These are phyloP conservation scores for Ceratocystis diversiconidia DNA, from an alignment of 2,329 filamentous ascomycete species.

Conservation along the genomic window DNA sequence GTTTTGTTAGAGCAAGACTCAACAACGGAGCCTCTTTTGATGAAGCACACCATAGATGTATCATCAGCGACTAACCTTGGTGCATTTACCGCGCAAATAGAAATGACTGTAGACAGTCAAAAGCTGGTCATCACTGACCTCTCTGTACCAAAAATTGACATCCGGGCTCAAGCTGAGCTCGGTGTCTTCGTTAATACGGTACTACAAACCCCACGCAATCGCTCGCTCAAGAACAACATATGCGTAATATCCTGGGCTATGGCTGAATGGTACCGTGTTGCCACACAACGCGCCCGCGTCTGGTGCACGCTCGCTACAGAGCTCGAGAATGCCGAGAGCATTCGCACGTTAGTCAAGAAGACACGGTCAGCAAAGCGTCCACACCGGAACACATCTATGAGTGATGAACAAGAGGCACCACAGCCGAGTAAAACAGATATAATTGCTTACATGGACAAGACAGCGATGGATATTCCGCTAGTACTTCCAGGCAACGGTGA, in stretches of 20 bases:
- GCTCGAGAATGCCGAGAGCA: slow-evolving; percentile 28
- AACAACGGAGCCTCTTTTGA: slow-evolving; percentile 28
- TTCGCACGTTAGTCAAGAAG: slow-evolving; percentile 24
- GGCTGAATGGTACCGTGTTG: slow-evolving; percentile 51
- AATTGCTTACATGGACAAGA: slow-evolving; percentile 13
- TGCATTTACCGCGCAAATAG: slow-evolving; percentile 41
- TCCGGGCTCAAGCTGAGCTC: slow-evolving; percentile 44
- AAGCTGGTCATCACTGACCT: slow-evolving; percentile 39
- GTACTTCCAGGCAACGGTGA: slow-evolving; percentile 23
- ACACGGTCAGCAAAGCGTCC: slow-evolving; percentile 23
- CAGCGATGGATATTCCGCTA: slow-evolving; percentile 23
- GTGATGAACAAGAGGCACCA: slow-evolving; percentile 10
- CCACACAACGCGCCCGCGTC: slow-evolving; percentile 44
- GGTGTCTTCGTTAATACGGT: slow-evolving; percentile 21
- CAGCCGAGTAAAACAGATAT: slow-evolving; percentile 9
- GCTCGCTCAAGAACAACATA: slow-evolving; percentile 41
- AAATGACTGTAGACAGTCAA: slow-evolving; percentile 44
- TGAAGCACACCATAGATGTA: slow-evolving; percentile 43
- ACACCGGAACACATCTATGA: slow-evolving; percentile 18
- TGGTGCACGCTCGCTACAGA: slow-evolving; percentile 43
- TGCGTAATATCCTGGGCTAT: slow-evolving; percentile 51
- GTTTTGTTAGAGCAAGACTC: slow-evolving; percentile 26
- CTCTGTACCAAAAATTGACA: slow-evolving; percentile 40
- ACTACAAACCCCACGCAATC: slow-evolving; percentile 21
- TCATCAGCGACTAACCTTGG: slow-evolving; percentile 29